Evolutionary conservation across 1,284 basidiomycete species (phyloP), one percentile per base, ranked within the genome.

Genomic region (Boletus holoroseus): DNA sequence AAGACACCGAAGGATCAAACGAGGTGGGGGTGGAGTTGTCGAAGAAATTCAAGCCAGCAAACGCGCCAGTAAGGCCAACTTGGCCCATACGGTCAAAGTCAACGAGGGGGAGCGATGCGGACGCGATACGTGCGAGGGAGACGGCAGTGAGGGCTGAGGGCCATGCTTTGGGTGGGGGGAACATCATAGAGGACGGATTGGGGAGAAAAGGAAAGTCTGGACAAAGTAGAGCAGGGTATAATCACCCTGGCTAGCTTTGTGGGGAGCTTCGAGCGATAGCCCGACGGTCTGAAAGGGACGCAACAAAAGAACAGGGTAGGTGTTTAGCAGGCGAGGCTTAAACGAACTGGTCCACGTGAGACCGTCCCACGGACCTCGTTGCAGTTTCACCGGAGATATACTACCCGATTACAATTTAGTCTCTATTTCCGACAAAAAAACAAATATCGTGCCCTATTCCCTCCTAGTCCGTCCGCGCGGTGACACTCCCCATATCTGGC

Each of bases 71-170:
- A 39, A 96, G 75, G 49, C 83, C 91, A 51, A 96, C 92, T 50
- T 76, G 83, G 56, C 93, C 93, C 88, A 95, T 94, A 54, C 87
- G 85, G 63, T 86, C 76, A 68, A 91, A 95, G 72, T 96, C 91
- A 70, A 96, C 82, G 61, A 82, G 77, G 31, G 92, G 92, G 41
- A 88, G 70, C 44, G 79, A 71, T 12, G 86, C 83, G 55, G 73
- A 70, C 51, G 70, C 81, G 63, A 67, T 58, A 67, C 68, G 56
- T 32, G 66, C 53, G 51, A 69, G 45, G 43, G 35, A 54, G 43
- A 47, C 39, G 54, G 58, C 30, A 55, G 58, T 20, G 50, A 67
- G 37, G 43, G 48, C 47, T 26, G 48, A 42, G 31, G 48, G 31
- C 55, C 64, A 62, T 52, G 42, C 5, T 22, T 28, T 40, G 20